These are phyloP conservation scores for Whalleya microplaca DNA, from an alignment of 2,329 filamentous ascomycete species.

Conservation along the genomic window DNA sequence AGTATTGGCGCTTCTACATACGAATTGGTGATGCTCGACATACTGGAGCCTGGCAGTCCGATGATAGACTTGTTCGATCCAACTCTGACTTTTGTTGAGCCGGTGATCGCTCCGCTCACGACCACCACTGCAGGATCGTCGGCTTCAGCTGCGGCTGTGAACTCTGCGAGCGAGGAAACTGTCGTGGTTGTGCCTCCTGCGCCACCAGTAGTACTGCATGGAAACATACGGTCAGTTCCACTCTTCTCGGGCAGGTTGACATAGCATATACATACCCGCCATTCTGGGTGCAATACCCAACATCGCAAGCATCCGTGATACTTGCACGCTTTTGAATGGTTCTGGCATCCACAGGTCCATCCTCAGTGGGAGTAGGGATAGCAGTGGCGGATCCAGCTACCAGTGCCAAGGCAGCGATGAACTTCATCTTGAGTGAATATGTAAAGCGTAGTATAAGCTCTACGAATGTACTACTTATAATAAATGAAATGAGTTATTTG, in stretches of 20 bases:
- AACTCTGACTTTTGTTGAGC: conserved; percentile 47
- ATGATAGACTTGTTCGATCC: conserved; percentile 56
- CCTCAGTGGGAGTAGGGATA: conserved; percentile 24
- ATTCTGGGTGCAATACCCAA: conserved; percentile 28
- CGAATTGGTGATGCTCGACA: conserved; percentile 7
- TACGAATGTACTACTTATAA: neutral
- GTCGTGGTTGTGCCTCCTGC: conserved; percentile 58
- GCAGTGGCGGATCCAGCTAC: conserved; percentile 26
- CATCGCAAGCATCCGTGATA: conserved; percentile 27
- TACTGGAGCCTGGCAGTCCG: conserved; percentile 44
- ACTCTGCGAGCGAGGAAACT: conserved; percentile 53
- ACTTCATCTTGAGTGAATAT: conserved; percentile 26
- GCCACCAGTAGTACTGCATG: conserved; percentile 54
- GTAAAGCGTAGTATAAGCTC: neutral
- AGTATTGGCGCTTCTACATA: neutral
- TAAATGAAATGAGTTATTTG: neutral
- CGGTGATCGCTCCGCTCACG: conserved; percentile 48
- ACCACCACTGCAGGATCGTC: conserved; percentile 50
- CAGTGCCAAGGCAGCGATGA: conserved; percentile 21
- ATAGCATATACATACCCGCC: conserved; percentile 12
- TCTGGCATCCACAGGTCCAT: conserved; percentile 21
- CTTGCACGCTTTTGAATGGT: conserved; percentile 28
- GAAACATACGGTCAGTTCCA: neutral
- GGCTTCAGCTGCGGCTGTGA: conserved; percentile 53
- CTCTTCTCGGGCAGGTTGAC: neutral